phyloP scores from a whole-genome alignment of 805 yeast species.

The Cyberlindnera sargentensis region DNA sequence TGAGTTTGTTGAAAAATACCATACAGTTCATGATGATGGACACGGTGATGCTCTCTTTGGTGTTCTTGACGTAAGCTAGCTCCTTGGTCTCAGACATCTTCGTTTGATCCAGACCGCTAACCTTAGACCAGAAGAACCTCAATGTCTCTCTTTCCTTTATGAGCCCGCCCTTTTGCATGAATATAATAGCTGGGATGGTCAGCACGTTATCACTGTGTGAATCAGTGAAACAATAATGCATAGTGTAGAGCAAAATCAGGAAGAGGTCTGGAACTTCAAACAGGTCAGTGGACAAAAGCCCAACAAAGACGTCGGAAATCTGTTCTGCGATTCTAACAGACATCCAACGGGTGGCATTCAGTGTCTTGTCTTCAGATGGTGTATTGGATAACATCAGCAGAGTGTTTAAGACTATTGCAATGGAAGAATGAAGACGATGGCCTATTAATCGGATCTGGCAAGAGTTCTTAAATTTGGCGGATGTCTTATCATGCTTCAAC shows the following conservation, averaged over 20 bases:
- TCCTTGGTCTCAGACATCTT: conserved; percentile 28
- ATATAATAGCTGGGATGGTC: conserved; percentile 36
- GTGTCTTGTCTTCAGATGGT: conserved; percentile 38
- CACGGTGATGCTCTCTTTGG: conserved; percentile 29
- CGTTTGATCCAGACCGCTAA: conserved; percentile 18
- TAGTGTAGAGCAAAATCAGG: conserved; percentile 31
- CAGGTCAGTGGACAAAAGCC: conserved; percentile 15
- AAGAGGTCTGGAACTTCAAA: conserved; percentile 22
- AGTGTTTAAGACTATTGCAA: conserved; percentile 35
- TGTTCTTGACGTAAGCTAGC: conserved; percentile 29
- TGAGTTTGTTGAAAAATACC: conserved; percentile 38
- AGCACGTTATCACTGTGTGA: conserved; percentile 27
- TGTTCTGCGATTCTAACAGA: conserved; percentile 36
- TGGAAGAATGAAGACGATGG: conserved; percentile 40
- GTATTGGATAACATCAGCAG: conserved; percentile 39
- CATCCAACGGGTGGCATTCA: conserved; percentile 29
- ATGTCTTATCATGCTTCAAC: conserved; percentile 34
- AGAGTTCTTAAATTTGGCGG: conserved; percentile 58
- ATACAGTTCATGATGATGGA: conserved; percentile 38
- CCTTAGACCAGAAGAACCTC: conserved; percentile 22
- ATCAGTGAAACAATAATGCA: conserved; percentile 28
- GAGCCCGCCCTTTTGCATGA: conserved; percentile 47
- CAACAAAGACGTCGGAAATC: conserved; percentile 21
- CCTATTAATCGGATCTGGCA: conserved; percentile 46
- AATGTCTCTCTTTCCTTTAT: conserved; percentile 24